Percentiles rank a stretch among this genome's conserved stretches.
phyloP scores from a whole-genome alignment of 2,329 filamentous ascomycete species.

The Helotiales sp. region DNA sequence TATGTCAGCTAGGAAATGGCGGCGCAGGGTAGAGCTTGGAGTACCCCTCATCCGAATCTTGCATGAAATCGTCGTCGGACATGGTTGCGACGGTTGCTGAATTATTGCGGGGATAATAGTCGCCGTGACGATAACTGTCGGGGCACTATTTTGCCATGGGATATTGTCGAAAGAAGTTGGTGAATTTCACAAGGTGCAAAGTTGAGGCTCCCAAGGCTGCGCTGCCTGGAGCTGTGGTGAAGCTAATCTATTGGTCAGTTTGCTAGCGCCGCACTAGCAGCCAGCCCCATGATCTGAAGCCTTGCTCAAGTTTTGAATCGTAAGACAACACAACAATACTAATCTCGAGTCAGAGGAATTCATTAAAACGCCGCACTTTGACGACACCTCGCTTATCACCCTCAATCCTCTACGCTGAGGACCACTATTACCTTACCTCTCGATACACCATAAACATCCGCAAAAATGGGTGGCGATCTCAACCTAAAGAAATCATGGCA shows the following conservation, averaged over 20 bases:
- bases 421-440: background rate
- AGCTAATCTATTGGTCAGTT: conserved; percentile 10
- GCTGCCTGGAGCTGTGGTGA: conserved; percentile 12
- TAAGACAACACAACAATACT: no score
- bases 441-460: conserved; percentile 24
- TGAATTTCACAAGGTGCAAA: background rate
- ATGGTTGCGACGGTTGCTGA: conserved; percentile 35
- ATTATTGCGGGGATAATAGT: conserved; percentile 3
- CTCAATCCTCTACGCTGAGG: background rate
- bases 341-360: no score
- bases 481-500: conserved; percentile 97
- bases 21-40: conserved; percentile 26
- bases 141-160: background rate
- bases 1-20: conserved; percentile 20
- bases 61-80: conserved; percentile 79
- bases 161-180: background rate
- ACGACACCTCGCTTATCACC: background rate
- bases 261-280: background rate
- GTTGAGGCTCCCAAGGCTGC: conserved; percentile 6
- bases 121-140: background rate
- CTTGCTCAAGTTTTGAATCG: background rate
- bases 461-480: conserved; percentile 88
- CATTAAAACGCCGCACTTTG: background rate
- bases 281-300: background rate
- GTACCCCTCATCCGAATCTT: conserved; percentile 86